phyloP scores from a whole-genome alignment of 116 monocot genomes.

The Trichopus zeylanicus region DNA sequence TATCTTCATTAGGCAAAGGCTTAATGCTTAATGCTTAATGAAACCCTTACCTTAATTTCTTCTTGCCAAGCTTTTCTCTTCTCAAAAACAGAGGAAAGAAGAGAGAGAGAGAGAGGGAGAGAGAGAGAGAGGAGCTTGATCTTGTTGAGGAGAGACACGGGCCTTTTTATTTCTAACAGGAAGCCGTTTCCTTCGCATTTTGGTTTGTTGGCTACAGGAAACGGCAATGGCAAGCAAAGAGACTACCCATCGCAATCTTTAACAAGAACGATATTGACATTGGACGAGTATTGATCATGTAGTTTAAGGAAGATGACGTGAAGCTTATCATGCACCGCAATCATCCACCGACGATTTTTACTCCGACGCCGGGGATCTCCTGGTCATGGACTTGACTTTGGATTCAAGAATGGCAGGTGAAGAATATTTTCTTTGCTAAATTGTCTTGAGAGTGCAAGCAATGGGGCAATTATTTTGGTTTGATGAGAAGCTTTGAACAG shows the following conservation, averaged over 20 bases:
- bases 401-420: not conserved
- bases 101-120: not conserved
- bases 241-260: not conserved
- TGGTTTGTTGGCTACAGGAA: not conserved
- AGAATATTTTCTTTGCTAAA: not conserved
- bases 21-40: too few species aligned
- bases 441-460: not conserved
- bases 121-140: not conserved
- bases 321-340: not conserved
- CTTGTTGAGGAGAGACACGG: not conserved
- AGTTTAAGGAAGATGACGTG: not conserved
- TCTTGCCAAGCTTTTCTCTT: not conserved
- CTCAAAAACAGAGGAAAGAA: not conserved
- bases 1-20: too few species aligned
- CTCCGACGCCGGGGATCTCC: not conserved
- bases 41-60: conserved; percentile 1
- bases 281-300: not conserved
- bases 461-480: not conserved
- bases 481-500: too few species aligned
- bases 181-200: not conserved
- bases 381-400: not conserved
- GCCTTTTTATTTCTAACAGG: not conserved
- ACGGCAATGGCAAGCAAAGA: conserved; percentile 5
- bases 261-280: not conserved
- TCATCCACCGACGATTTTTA: not conserved